These are phyloP conservation scores for Aplosporella prunicola DNA, from an alignment of 2,329 filamentous ascomycete species.

Conservation along the genomic window DNA sequence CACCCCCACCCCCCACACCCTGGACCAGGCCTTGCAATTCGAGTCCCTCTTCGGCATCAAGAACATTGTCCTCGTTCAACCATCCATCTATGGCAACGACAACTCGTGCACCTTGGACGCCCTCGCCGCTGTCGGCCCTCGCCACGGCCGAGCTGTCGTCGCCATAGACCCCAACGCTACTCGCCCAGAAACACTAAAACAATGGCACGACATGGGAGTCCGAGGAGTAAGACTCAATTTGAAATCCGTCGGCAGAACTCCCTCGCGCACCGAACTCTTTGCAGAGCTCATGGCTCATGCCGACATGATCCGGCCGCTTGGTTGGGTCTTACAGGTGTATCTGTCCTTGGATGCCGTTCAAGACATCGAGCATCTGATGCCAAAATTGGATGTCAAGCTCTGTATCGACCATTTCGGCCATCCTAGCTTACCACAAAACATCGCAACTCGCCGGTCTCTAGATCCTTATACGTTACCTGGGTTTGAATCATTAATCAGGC, in stretches of 20 bases:
- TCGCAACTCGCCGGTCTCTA: slow-evolving; percentile 18
- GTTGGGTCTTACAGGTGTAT: slow-evolving; percentile 52
- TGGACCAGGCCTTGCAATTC: slow-evolving; percentile 44
- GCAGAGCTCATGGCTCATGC: slow-evolving; percentile 40
- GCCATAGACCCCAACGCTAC: slow-evolving; percentile 39
- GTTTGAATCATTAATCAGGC: slow-evolving; percentile 39
- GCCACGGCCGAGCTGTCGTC: slow-evolving; percentile 46
- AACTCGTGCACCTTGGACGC: slow-evolving; percentile 51
- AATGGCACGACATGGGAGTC: slow-evolving; percentile 50
- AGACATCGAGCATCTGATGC: slow-evolving; percentile 32
- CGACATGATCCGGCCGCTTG: slow-evolving; percentile 38
- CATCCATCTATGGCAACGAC: slow-evolving; percentile 52
- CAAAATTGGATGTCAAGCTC: slow-evolving; percentile 40
- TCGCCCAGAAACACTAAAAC: slow-evolving; percentile 28
- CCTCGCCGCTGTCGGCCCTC: slow-evolving; percentile 40
- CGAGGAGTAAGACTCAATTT: slow-evolving; percentile 52
- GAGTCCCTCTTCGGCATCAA: slow-evolving; percentile 41
- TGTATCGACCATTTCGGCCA: slow-evolving; percentile 53
- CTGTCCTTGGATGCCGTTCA: slow-evolving; percentile 45
- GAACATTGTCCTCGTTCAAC: slow-evolving; percentile 50
- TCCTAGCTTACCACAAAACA: slow-evolving; percentile 28
- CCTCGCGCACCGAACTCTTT: slow-evolving; percentile 34
- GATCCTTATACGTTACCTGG: slow-evolving; percentile 38
- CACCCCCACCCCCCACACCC: slow-evolving; percentile 39
- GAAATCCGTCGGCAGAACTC: slow-evolving; percentile 38